Conservation (phyloP, 495 filamentous ascomycete species). For the Viridothelium virens region DNA sequence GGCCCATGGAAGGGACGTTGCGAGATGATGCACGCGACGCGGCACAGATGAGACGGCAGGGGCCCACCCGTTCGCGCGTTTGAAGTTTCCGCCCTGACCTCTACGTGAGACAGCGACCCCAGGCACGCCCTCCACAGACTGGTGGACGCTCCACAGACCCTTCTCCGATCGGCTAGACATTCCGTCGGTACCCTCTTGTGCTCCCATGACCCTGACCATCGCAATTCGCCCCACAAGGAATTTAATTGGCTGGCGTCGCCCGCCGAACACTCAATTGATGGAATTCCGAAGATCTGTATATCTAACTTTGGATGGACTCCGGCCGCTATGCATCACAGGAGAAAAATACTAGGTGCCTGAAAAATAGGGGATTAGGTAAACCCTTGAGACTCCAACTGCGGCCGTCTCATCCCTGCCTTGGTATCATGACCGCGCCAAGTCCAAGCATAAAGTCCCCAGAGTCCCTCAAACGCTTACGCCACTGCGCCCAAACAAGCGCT, state of each 20-base stretch:
- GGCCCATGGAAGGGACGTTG: neutral
- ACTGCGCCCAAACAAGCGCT: constrained; percentile 9
- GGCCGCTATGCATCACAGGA: constrained; percentile 8
- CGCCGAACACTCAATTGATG: neutral
- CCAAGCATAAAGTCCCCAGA: neutral
- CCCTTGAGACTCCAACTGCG: neutral
- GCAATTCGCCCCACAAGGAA: neutral
- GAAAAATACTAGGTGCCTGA: neutral
- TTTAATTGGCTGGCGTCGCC: neutral
- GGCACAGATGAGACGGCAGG: constrained; percentile 10
- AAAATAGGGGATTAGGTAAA: neutral
- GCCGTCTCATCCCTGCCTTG: constrained; percentile 2
- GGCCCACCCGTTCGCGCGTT: constrained; percentile 3
- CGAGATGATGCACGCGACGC: constrained; percentile 12
- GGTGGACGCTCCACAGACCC: too few relatives aligned
- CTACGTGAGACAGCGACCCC: constrained; percentile 3
- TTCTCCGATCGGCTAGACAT: too few relatives aligned
- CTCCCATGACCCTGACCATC: neutral
- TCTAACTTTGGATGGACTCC: neutral
- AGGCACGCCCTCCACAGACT: neutral
- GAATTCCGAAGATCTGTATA: neutral
- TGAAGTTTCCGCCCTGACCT: neutral
- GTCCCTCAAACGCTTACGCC: neutral
- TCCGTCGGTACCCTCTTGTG: too few relatives aligned
- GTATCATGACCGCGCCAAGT: constrained; percentile 7